Base-by-base conservation (phyloP, 257 asterid species). In the Lithospermum erythrorhizon region DNA sequence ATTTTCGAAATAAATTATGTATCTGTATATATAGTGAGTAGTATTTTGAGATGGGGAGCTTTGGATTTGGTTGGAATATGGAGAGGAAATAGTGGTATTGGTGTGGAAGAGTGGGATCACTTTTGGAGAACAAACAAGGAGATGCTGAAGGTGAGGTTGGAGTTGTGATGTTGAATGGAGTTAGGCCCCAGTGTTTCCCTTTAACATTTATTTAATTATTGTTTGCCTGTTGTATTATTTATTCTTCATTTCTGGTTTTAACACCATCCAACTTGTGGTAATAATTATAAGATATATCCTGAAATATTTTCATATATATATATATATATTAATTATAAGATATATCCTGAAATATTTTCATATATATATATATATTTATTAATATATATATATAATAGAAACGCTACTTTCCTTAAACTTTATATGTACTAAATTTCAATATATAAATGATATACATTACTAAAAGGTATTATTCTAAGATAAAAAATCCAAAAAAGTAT, bases 141-240 rank as follows among this genome's bases (percentile, higher is more conserved):
- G 64, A 73, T 24, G 32, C 56, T 9, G 67, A 61, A 53, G 70
- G 61, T 41, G 68, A 68, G 68, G 53, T 56, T 61, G 18, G 41
- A 49, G 58, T 24, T 35, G 55, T 59, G 55, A 52, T 24, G 25
- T 48, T 49, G 48, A 59, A 49, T 59, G 62, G 53, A 23, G 35
- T 53, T 41, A 71, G 75, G 70, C 6, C 77, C 81, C 74, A 58
- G 59, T 53, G 54, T 45, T 24, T 32, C 59, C 54, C 19, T 20
- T 41, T 57, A 30, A 13, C 56, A 16, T 21, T 23, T 32, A 1
- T 25, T 59, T 59, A 7, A 14, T 60, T 60, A 14, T 60, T 60
- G 32, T 21, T 10, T 9, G 9, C 1, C 7, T 37, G 9, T 61
- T 23, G 47, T 22, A 15, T 13, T 14, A 49, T 6, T 49, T 61